Conservation (phyloP, 768 basidiomycete genomes). For the Strobilomyces echinocephalus region DNA sequence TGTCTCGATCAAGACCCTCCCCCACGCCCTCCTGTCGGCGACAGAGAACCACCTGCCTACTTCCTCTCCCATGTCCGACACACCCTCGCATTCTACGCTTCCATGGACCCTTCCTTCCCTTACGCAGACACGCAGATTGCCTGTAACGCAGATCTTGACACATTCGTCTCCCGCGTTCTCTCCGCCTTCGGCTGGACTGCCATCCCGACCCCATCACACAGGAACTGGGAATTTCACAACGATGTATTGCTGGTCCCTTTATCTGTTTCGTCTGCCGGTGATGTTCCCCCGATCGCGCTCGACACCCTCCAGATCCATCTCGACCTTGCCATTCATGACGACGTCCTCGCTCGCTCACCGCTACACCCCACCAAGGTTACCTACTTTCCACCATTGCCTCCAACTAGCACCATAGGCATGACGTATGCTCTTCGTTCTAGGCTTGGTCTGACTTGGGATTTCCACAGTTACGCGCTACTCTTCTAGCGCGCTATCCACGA, state of each 20-base stretch:
- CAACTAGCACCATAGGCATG: constrained; percentile 14
- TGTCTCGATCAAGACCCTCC: constrained; percentile 18
- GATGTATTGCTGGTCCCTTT: constrained; percentile 24
- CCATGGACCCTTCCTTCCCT: constrained; percentile 32
- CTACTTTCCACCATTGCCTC: constrained; percentile 19
- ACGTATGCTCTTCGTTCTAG: neutral
- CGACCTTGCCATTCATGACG: constrained; percentile 24
- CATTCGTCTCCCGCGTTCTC: constrained; percentile 38
- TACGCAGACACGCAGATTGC: constrained; percentile 21
- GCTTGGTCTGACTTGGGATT: neutral
- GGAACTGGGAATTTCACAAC: constrained; percentile 27
- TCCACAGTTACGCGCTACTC: constrained; percentile 10
- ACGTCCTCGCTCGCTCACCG: constrained; percentile 20
- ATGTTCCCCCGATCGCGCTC: constrained; percentile 6
- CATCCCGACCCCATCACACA: constrained; percentile 9
- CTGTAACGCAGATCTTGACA: constrained; percentile 37
- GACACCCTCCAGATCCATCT: constrained; percentile 23
- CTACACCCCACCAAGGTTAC: constrained; percentile 27
- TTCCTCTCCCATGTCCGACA: constrained; percentile 35
- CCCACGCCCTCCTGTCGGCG: constrained; percentile 31
- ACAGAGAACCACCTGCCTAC: constrained; percentile 30
- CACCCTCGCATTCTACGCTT: constrained; percentile 46
- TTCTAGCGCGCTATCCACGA: constrained; percentile 8
- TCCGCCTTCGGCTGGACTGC: constrained; percentile 39
- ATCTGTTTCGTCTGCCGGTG: neutral